Evolutionary conservation across 1,284 basidiomycete species (phyloP).

Genomic region (Rhodofomes roseus): DNA sequence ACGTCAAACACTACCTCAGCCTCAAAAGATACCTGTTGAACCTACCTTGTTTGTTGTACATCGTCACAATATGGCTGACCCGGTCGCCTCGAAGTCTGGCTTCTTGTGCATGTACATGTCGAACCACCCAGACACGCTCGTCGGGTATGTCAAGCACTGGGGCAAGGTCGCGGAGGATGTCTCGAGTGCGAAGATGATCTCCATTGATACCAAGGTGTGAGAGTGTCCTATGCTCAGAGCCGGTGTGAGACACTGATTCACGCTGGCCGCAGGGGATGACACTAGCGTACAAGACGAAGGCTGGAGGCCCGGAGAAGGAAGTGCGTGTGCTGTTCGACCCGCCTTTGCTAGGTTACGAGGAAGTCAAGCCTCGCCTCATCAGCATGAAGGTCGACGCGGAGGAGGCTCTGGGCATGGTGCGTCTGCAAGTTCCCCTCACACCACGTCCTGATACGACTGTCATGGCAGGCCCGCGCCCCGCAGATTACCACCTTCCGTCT

Average conservation of each 20-base stretch:
- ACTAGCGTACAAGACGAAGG: slow-evolving; percentile 55
- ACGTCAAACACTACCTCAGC: too few relatives aligned
- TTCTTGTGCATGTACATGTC: slow-evolving; percentile 84
- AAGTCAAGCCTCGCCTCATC: slow-evolving; percentile 74
- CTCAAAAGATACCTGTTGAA: too few relatives aligned
- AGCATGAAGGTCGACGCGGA: slow-evolving; percentile 73
- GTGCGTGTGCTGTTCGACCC: slow-evolving; percentile 62
- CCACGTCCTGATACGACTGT: not conserved
- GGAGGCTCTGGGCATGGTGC: slow-evolving; percentile 71
- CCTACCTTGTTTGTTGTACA: too few relatives aligned
- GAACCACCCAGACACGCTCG: slow-evolving; percentile 74
- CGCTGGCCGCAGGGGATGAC: slow-evolving; percentile 57
- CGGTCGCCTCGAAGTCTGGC: slow-evolving; percentile 68
- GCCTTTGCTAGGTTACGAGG: slow-evolving; percentile 67
- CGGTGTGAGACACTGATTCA: not conserved
- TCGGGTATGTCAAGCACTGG: slow-evolving; percentile 73
- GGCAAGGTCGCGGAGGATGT: slow-evolving; percentile 58
- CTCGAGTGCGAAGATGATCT: slow-evolving; percentile 57
- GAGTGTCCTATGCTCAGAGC: not conserved
- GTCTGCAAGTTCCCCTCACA: slow-evolving; percentile 16
- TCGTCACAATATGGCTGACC: slow-evolving; percentile 42
- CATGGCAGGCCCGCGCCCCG: slow-evolving; percentile 54
- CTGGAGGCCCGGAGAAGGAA: slow-evolving; percentile 39
- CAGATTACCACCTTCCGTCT: slow-evolving; percentile 54
- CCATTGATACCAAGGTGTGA: slow-evolving; percentile 59